phyloP scores from a whole-genome alignment of 371 early-diverging fungal species.

The Mucor sp. region DNA sequence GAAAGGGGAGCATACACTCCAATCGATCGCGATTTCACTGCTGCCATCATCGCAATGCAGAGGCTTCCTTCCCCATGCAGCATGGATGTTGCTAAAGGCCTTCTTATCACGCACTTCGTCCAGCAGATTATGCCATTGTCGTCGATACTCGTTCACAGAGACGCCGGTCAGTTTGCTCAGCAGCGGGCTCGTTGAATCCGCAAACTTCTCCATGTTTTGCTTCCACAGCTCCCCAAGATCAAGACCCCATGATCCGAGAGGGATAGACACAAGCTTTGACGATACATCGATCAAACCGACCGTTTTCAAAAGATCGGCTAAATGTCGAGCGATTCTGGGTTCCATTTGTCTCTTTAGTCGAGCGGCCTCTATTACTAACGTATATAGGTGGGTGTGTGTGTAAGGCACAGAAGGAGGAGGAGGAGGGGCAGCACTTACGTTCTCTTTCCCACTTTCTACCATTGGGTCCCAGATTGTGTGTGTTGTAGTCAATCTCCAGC shows the following conservation, averaged over 20 bases:
- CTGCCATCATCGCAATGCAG: not conserved
- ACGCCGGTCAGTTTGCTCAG: constrained; percentile 15
- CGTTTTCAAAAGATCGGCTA: constrained; percentile 17
- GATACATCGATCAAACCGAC: constrained; percentile 23
- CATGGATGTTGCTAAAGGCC: constrained; percentile 31
- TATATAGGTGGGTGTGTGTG: not conserved
- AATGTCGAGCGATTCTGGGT: constrained; percentile 20
- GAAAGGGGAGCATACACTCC: constrained; percentile 19
- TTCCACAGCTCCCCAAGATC: constrained; percentile 39
- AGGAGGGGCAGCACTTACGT: constrained; percentile 16
- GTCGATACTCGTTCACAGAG: constrained; percentile 11
- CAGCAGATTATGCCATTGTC: constrained; percentile 12
- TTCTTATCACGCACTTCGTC: constrained; percentile 22
- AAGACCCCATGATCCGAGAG: constrained; percentile 36
- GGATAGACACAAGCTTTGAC: constrained; percentile 23
- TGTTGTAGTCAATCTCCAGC: constrained; percentile 32
- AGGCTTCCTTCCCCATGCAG: constrained; percentile 37
- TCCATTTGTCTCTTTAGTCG: constrained; percentile 20
- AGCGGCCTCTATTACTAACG: constrained; percentile 14
- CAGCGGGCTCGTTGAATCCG: constrained; percentile 22
- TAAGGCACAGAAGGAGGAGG: not conserved
- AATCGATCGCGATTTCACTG: constrained; percentile 7
- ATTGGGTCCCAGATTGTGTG: constrained; percentile 12
- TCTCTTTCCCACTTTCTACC: constrained; percentile 14
- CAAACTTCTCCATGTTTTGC: constrained; percentile 32